Evolutionary conservation across 2,329 filamentous ascomycete genomes (phyloP), one percentile per base, ranked within the genome.

Genomic region (Trichocomaceae sp.): DNA sequence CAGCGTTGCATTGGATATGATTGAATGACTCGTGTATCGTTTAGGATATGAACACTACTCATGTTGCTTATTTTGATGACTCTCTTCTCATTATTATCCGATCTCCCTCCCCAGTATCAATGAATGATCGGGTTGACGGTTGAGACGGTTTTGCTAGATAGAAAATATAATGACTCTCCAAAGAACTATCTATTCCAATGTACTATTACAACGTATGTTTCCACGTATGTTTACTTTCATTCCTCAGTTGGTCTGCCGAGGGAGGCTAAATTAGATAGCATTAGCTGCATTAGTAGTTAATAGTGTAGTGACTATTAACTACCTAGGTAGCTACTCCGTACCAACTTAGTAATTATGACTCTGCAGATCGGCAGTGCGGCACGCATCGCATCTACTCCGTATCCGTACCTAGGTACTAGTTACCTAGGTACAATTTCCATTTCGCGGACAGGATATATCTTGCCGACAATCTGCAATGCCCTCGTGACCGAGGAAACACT

Each of bases 41-140:
- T 29, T 35, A 15, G 31, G 15, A 5, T 47, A 47, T 35, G 50
- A 52, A 35, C 37, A 31, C 35, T 52, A 20, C 22, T 52, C 33
- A n/a, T 44, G 8, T 33, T 29, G 10, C 8, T 29, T 29, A 5
- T 29, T 26, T 29, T 13, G 3, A 35, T 35, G 35, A 20, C 1
- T 50, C 50, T 52, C 42, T 45, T 35, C 50, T 52, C 39, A 44
- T 19, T 13, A 47, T 12, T 47, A 31, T 12, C 33, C 45, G 51
- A 53, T 53, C 51, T 53, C 51, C 51, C 51, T 45, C 50, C 9
- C 49, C 23, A n/a, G 15, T 37, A 41, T 26, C 10, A 35, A 35
- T 35, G 31, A 35, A 15, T 39, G 15, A 39, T 17, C n/a, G 15
- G 48, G 48, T 31, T 44, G 19, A 47, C 17, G 51, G 51, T 53